Evolutionary conservation across 345 rosid species (phyloP).

Genomic region (Camelina sativa): DNA sequence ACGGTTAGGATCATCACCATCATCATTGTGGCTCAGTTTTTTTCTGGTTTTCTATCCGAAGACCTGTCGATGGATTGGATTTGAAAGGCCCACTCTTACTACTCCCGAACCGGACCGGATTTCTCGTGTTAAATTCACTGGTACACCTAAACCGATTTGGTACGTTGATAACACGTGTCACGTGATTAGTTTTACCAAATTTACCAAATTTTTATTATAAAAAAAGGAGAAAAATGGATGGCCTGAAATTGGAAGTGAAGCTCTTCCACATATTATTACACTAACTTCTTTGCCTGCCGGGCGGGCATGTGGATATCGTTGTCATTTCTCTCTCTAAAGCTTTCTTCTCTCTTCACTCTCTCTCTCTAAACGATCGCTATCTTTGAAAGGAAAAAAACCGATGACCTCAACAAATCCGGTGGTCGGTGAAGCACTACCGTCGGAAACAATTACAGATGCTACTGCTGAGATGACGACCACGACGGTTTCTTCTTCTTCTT

Average conservation of each 20-base stretch:
- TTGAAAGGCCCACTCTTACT: constrained; percentile 65
- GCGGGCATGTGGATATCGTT: constrained; percentile 36
- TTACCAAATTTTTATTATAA: background rate
- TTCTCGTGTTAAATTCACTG: background rate
- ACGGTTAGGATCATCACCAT: constrained; percentile 41
- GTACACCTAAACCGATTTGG: constrained; percentile 3
- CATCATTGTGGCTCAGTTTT: constrained; percentile 32
- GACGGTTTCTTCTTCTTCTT: background rate
- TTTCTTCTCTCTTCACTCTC: background rate
- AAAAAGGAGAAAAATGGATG: constrained; percentile 27
- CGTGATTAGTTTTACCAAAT: constrained; percentile 15
- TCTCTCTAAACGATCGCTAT: constrained; percentile 27
- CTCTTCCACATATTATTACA: constrained; percentile 39
- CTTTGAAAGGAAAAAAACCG: background rate
- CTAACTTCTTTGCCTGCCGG: constrained; percentile 32
- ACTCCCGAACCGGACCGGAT: constrained; percentile 34
- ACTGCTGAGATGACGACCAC: constrained; percentile 29
- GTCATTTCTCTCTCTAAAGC: constrained; percentile 5
- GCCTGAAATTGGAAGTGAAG: constrained; percentile 38
- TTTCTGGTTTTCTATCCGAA: background rate
- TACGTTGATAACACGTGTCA: background rate
- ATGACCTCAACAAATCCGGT: constrained; percentile 39
- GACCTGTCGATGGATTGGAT: constrained; percentile 52
- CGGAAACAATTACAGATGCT: constrained; percentile 20
- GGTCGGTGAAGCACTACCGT: constrained; percentile 22